Conservation (phyloP, 2,329 filamentous ascomycete species). For the Claviceps pusilla region DNA sequence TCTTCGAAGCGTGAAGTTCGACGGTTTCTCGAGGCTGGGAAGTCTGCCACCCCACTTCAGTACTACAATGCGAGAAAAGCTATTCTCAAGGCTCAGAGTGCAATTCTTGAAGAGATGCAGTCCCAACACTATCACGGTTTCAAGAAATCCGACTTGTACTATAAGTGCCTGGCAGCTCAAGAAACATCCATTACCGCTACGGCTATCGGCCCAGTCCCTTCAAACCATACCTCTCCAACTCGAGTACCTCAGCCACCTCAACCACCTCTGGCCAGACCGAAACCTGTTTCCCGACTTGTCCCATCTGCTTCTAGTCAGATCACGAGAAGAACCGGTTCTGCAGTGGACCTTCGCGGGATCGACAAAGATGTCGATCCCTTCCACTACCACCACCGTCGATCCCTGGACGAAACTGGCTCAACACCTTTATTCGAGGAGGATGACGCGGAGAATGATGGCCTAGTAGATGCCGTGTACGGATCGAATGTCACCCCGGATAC, state of each 20-base stretch:
- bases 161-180: conserved; percentile 86
- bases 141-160: conserved; percentile 85
- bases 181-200: conserved; percentile 32
- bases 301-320: conserved; percentile 22
- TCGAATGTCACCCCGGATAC: conserved; percentile 52
- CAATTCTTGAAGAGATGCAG: conserved; percentile 72
- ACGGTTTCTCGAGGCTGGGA: conserved; percentile 65
- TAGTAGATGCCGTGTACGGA: conserved; percentile 60
- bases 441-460: conserved; percentile 54
- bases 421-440: conserved; percentile 68
- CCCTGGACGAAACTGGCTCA: conserved; percentile 47
- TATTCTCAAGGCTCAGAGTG: conserved; percentile 68
- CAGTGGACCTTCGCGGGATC: conserved; percentile 29
- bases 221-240: conserved; percentile 11
- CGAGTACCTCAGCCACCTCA: conserved; percentile 13
- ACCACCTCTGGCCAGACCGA: conserved; percentile 29
- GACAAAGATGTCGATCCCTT: conserved; percentile 25
- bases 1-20: conserved; percentile 55
- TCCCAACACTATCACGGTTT: conserved; percentile 68
- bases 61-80: conserved; percentile 72
- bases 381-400: conserved; percentile 36
- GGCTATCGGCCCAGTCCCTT: conserved; percentile 2
- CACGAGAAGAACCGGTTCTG: conserved; percentile 29
- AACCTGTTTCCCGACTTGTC: conserved; percentile 24
- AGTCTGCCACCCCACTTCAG: conserved; percentile 59